Percentiles rank a stretch among this genome's conserved stretches.
These are phyloP conservation scores for Blastomyces gilchristii DNA, from an alignment of 2,329 filamentous ascomycete species.

Conservation along the genomic window DNA sequence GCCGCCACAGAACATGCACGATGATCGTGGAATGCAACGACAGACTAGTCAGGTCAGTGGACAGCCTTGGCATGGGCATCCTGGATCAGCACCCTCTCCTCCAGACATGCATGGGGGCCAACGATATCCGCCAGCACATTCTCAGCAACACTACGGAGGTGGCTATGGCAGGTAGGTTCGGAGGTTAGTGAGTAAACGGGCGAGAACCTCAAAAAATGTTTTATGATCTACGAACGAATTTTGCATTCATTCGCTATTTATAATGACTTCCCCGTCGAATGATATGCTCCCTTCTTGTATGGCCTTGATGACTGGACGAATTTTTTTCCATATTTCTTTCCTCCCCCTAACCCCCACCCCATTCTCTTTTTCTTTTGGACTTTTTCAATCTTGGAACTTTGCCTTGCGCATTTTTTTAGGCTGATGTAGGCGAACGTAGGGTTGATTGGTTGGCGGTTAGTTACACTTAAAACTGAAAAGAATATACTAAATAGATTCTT, in stretches of 20 bases:
- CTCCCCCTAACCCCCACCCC: too few species aligned
- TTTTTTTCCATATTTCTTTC: not conserved
- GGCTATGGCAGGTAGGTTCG: conserved; percentile 11
- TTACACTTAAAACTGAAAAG: not conserved
- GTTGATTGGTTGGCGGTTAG: not conserved
- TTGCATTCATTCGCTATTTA: not conserved
- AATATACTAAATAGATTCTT: not conserved
- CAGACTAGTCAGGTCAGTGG: not conserved
- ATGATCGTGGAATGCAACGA: not conserved
- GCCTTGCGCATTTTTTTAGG: not conserved
- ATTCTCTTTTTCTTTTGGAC: not conserved
- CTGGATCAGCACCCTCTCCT: not conserved
- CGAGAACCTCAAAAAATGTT: not conserved
- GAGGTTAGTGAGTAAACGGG: not conserved
- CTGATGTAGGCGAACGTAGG: not conserved
- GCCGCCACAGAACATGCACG: not conserved
- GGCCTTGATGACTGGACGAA: not conserved
- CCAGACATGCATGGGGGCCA: not conserved
- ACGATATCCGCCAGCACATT: conserved; percentile 3
- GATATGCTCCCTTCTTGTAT: not conserved
- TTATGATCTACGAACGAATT: not conserved
- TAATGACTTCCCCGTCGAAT: not conserved
- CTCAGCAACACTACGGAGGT: conserved; percentile 12
- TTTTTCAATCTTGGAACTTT: not conserved
- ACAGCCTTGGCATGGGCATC: not conserved